Conservation (phyloP, 1,284 basidiomycete species). For the Amylostereum chailletii region DNA sequence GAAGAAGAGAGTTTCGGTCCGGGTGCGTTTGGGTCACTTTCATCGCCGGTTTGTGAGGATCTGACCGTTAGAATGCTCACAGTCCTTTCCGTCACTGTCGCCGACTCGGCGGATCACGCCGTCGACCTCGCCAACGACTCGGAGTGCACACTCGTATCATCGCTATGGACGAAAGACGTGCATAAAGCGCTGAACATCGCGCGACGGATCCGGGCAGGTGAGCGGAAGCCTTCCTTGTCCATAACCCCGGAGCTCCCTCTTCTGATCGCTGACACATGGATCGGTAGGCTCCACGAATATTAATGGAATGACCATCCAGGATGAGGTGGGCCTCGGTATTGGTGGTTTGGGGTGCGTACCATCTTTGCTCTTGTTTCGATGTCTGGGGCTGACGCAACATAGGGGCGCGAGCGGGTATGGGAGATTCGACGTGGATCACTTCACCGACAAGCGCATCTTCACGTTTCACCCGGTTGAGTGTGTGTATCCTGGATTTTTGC, state of each 20-base stretch:
- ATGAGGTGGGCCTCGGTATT: background rate
- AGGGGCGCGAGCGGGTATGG: background rate
- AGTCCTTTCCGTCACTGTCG: conserved; percentile 40
- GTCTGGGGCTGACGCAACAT: background rate
- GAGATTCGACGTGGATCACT: background rate
- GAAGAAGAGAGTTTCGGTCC: conserved; percentile 55
- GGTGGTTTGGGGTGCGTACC: background rate
- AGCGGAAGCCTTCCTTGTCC: conserved; percentile 2
- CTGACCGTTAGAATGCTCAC: conserved; percentile 4
- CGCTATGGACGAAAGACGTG: conserved; percentile 46
- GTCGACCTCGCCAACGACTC: conserved; percentile 46
- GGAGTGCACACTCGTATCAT: conserved; percentile 43
- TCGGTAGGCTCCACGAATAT: background rate
- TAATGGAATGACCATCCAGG: background rate
- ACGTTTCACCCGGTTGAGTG: background rate
- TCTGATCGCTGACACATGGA: background rate
- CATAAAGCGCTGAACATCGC: conserved; percentile 39
- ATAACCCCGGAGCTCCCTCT: background rate
- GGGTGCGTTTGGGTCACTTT: conserved; percentile 24
- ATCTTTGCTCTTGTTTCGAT: too few relatives aligned
- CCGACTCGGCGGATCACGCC: conserved; percentile 43
- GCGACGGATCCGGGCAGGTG: conserved; percentile 38
- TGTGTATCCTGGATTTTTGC: background rate
- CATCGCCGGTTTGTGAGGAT: conserved; percentile 4
- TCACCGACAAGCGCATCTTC: background rate